Evolutionary conservation across 306 rosid genomes (phyloP), one percentile per base, ranked within the genome.

Genomic region (Heteromeles arbutifolia): DNA sequence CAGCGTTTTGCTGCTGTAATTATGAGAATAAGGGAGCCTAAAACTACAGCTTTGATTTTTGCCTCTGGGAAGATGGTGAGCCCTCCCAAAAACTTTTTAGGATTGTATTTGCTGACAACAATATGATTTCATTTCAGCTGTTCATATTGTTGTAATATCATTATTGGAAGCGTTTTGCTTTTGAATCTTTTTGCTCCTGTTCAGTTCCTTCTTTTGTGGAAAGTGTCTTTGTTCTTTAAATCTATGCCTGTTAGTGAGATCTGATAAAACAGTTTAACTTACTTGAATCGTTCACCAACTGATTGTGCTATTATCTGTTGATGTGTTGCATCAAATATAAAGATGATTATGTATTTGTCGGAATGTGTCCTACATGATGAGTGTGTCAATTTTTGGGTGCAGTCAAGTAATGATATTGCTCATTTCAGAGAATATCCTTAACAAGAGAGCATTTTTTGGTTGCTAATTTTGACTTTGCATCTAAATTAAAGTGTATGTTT

Each of bases 1-100:
- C 90, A 95, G 99, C 97, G 99, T 79, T 92, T 92, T 82, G 97
- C 97, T 62, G 99, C 99, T 31, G 99, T 95, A 67, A 95, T 92
- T 61, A 95, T 95, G 99, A 90, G 96, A 87, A 95, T 95, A 72
- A 89, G 99, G 81, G 97, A 92, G n/a, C 99, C 99, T 4, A 95
- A 90, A 82, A 92, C 99, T 34, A 92, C 97, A 28, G 97, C 97
- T 0, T 84, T 95, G 81, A 95, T 95, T 57, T 95, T 95, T 85
- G 99, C 97, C 14, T 95, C 97, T 77, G 97, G 97, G 61, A 95
- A 95, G 82, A 95, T 95, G 99, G 97, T 95, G 88, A 83, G 85
- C 67, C 76, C 2, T 17, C 54, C 54, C 54, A 50, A 15, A 15
- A 50, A 0, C 0, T 5, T 15, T 50, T 50, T 0, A 6, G 21